A percentile compares a stretch with the other conserved stretches of the same genome.
These are phyloP conservation scores for Ogataea trehaloabstinens DNA, from an alignment of 805 yeast genomes.

Conservation along the genomic window DNA sequence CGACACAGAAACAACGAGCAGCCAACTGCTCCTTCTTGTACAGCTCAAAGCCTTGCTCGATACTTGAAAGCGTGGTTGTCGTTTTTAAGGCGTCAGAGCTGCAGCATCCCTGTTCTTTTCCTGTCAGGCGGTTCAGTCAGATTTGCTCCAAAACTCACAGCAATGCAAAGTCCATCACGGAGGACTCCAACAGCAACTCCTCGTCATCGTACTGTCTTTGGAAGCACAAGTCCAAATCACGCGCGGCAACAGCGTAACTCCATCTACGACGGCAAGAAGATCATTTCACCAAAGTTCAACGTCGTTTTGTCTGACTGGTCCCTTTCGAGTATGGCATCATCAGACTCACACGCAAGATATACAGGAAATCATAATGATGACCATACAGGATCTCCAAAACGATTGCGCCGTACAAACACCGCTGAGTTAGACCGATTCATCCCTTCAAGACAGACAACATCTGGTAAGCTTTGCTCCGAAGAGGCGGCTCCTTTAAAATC, in stretches of 20 bases:
- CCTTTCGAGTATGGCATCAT: constrained; percentile 12
- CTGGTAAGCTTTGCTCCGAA: constrained; percentile 40
- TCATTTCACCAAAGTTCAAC: constrained; percentile 34
- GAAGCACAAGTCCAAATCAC: constrained; percentile 30
- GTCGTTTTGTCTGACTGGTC: constrained; percentile 36
- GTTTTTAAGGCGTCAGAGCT: no score
- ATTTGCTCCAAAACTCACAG: no score
- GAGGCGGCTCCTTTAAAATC: constrained; percentile 19
- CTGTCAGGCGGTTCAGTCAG: no score
- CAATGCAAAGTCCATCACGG: constrained; percentile 10
- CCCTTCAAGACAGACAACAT: constrained; percentile 52
- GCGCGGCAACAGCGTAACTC: constrained; percentile 27
- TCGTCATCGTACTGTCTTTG: constrained; percentile 32
- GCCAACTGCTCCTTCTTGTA: no score
- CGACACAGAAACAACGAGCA: no score
- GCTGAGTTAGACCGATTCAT: constrained; percentile 56
- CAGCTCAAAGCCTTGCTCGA: no score
- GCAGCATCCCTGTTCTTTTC: no score
- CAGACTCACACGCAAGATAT: constrained; percentile 5
- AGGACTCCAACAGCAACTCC: constrained; percentile 15
- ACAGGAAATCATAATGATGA: constrained; percentile 6
- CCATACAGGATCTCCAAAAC: constrained; percentile 24
- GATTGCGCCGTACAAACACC: constrained; percentile 31
- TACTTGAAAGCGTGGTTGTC: no score
- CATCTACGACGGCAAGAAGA: constrained; percentile 28